Conservation (phyloP, 768 basidiomycete genomes). For the Amanita jacksonii region DNA sequence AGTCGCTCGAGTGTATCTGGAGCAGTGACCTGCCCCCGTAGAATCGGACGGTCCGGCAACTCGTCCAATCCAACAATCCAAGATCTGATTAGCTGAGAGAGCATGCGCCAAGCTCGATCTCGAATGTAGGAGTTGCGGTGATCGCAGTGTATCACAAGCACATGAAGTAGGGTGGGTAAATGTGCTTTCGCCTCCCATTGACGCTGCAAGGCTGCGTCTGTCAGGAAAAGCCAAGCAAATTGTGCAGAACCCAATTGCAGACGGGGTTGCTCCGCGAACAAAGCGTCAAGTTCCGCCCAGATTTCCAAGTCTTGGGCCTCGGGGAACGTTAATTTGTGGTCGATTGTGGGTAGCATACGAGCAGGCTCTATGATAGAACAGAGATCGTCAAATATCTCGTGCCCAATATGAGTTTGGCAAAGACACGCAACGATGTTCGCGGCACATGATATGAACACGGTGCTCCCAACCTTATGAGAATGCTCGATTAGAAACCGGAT, state of each 20-base stretch:
- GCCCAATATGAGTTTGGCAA: conserved; percentile 65
- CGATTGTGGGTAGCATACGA: conserved; percentile 72
- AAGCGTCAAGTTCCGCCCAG: conserved; percentile 70
- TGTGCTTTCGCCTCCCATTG: conserved; percentile 66
- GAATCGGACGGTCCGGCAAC: conserved; percentile 45
- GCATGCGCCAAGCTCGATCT: conserved; percentile 61
- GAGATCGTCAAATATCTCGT: conserved; percentile 72
- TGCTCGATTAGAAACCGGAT: conserved; percentile 82
- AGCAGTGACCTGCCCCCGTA: conserved; percentile 37
- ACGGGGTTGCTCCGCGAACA: conserved; percentile 66
- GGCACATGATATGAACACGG: conserved; percentile 68
- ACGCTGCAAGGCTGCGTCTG: conserved; percentile 65
- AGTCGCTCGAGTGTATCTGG: conserved; percentile 43
- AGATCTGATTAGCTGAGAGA: conserved; percentile 77
- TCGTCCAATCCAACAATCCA: conserved; percentile 76
- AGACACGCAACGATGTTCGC: conserved; percentile 78
- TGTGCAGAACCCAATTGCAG: conserved; percentile 74
- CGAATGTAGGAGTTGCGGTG: conserved; percentile 65
- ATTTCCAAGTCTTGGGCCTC: conserved; percentile 60
- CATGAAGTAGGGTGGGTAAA: conserved; percentile 69
- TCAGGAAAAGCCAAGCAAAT: conserved; percentile 79
- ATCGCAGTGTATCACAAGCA: conserved; percentile 75
- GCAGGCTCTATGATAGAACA: conserved; percentile 77
- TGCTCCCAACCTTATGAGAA: conserved; percentile 73
- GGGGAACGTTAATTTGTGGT: conserved; percentile 57